Base-by-base conservation (phyloP, 2,329 filamentous ascomycete species). In the Beauveria sp. region DNA sequence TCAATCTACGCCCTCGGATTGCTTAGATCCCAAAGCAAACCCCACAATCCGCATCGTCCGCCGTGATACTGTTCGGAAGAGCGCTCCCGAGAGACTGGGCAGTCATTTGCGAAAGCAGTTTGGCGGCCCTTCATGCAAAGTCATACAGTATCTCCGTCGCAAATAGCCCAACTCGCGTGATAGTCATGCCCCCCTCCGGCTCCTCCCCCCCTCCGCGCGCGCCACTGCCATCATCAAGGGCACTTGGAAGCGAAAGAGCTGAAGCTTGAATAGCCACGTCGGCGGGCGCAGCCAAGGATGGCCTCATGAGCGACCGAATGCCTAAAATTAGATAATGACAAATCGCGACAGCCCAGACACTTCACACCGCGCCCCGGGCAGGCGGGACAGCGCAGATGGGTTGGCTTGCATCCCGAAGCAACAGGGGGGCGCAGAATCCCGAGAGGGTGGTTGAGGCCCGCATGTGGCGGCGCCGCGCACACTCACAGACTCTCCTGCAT, bases 281-380 rank as follows among this genome's bases (percentile, higher is more conserved):
- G 53, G 34, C 20, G 22, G 52, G 24, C 40, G 34, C 14, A 42
- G 24, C n/a, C 53, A 26, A 45, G n/a, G 12, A 47, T 47, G 47
- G 49, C 34, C 24, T 43, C 40, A 26, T 38, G 34, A 38, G 40
- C 50, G 38, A 22, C 38, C 34, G 9, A 30, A 22, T 26, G 20
- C 22, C 58, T 60, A 60, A 38, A 54, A 46, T 60, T 60, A 60
- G 58, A 60, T 28, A 49, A 45, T 47, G 28, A 38, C 30, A 43
- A 60, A 38, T 47, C 28, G 42, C 18, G 10, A 38, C 28, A 5
- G 7, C n/a, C 12, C 16, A 53, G n/a, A 7, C 14, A 16, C 5
- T 28, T 38, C 57, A 45, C 57, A 34, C 57, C 57, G 45, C 26
- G 50, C 47, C 18, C 47, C 38, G 24, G 47, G 24, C 57, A 52